Evolutionary conservation across 257 asterid species (phyloP).

Genomic region (Lavandula angustifolia): DNA sequence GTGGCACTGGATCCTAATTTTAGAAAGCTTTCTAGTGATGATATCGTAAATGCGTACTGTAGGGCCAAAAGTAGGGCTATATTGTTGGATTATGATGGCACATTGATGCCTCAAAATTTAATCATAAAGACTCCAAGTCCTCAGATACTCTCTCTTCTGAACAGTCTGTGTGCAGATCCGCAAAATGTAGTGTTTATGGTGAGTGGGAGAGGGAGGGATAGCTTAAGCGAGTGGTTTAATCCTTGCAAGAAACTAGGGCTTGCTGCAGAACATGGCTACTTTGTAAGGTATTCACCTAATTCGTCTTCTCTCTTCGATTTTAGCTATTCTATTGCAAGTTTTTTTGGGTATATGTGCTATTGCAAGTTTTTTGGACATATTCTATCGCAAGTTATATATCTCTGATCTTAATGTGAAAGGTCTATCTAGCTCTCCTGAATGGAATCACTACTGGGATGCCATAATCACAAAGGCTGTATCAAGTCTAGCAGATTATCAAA

Average conservation of each 20-base stretch:
- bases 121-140: slow-evolving; percentile 63
- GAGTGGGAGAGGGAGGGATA: slow-evolving; percentile 78
- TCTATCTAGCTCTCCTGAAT: no score
- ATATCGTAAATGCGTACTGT: slow-evolving; percentile 58
- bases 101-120: slow-evolving; percentile 73
- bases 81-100: slow-evolving; percentile 83
- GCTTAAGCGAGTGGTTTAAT: slow-evolving; percentile 67
- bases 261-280: slow-evolving; percentile 90
- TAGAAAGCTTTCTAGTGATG: slow-evolving; percentile 64
- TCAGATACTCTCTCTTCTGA: slow-evolving; percentile 60
- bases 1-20: slow-evolving; percentile 81
- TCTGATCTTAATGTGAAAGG: background rate
- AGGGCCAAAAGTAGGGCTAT: slow-evolving; percentile 70
- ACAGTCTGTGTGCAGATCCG: slow-evolving; percentile 60
- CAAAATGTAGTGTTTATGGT: slow-evolving; percentile 66
- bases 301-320: background rate
- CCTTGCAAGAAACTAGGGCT: slow-evolving; percentile 77
- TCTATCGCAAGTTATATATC: background rate
- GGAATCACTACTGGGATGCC: background rate
- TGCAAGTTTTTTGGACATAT: background rate
- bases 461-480: background rate
- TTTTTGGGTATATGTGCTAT: background rate
- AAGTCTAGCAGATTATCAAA: background rate
- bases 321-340: background rate
- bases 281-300: slow-evolving; percentile 51